Percentiles rank a stretch among this genome's conserved stretches.
phyloP scores from a whole-genome alignment of 2,329 filamentous ascomycete species.

The Stemphylium lycopersici region DNA sequence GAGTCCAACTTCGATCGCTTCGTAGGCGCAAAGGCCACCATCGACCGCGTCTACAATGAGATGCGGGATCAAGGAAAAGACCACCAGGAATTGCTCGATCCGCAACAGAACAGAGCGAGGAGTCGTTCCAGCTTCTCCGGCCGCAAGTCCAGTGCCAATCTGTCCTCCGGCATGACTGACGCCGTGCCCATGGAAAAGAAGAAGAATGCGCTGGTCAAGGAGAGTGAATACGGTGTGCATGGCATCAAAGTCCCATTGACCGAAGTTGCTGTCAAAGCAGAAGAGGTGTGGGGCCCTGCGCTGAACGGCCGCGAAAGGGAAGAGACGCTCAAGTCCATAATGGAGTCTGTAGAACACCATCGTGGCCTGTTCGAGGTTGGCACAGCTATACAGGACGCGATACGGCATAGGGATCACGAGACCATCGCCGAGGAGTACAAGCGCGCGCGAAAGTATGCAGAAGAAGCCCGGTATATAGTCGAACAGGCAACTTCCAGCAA shows the following conservation, averaged over 20 bases:
- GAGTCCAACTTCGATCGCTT: conserved; percentile 99
- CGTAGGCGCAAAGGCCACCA: conserved; percentile 94
- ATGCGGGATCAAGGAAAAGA: conserved; percentile 78
- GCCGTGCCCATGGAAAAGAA: conserved; percentile 62
- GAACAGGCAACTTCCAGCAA: conserved; percentile 56
- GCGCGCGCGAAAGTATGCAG: conserved; percentile 79
- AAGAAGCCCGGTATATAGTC: conserved; percentile 75
- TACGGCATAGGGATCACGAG: conserved; percentile 91
- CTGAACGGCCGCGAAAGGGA: conserved; percentile 91
- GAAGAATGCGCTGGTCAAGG: conserved; percentile 90
- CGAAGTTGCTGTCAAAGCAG: conserved; percentile 90
- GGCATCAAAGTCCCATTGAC: conserved; percentile 82
- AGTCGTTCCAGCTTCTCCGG: conserved; percentile 65
- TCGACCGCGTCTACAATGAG: conserved; percentile 98
- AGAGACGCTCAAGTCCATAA: conserved; percentile 79
- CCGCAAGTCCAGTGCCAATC: conserved; percentile 54
- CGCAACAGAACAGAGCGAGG: conserved; percentile 68
- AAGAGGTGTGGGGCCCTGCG: conserved; percentile 97
- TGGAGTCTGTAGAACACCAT: conserved; percentile 77
- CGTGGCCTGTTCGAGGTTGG: conserved; percentile 83
- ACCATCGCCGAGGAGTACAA: conserved; percentile 84
- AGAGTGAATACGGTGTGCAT: conserved; percentile 63
- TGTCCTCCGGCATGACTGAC: conserved; percentile 36
- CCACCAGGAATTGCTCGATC: conserved; percentile 27
- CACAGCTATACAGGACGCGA: conserved; percentile 77